Conservation (phyloP, 257 asterid genomes). For the Misopates orontium region DNA sequence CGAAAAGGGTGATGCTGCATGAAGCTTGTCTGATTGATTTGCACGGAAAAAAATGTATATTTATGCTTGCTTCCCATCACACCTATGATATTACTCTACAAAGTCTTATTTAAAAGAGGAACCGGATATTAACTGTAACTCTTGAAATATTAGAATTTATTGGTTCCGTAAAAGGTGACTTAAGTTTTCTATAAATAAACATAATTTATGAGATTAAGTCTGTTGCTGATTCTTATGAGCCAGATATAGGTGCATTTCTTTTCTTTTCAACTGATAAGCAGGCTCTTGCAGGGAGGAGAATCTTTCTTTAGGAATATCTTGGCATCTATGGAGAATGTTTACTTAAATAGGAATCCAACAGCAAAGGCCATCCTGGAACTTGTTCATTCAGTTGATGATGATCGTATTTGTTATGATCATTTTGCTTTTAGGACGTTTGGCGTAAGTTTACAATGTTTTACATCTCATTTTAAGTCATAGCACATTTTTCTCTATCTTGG, state of each 20-base stretch:
- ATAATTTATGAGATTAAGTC: background rate
- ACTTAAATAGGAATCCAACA: conserved; percentile 76
- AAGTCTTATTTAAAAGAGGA: too few relatives aligned
- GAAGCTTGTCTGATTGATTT: too few relatives aligned
- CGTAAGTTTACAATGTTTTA: conserved; percentile 38
- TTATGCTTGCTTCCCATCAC: too few relatives aligned
- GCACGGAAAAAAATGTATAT: too few relatives aligned
- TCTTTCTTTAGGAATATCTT: conserved; percentile 76
- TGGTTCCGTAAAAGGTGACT: background rate
- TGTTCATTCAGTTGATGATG: conserved; percentile 63
- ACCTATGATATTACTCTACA: too few relatives aligned
- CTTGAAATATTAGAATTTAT: too few relatives aligned
- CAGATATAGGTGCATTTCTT: background rate
- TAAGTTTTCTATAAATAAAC: background rate
- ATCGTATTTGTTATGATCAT: conserved; percentile 82
- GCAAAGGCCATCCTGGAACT: conserved; percentile 81
- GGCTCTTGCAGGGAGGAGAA: conserved; percentile 68
- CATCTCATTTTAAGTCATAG: background rate
- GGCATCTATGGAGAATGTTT: conserved; percentile 69
- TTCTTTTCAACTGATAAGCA: background rate
- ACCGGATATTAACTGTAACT: too few relatives aligned
- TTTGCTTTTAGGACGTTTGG: conserved; percentile 87
- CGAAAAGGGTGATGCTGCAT: too few relatives aligned
- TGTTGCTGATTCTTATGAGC: background rate
- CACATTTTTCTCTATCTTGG: background rate